Evolutionary conservation across 2,329 filamentous ascomycete genomes (phyloP), one percentile per base, ranked within the genome.

Genomic region (Calycina marina): DNA sequence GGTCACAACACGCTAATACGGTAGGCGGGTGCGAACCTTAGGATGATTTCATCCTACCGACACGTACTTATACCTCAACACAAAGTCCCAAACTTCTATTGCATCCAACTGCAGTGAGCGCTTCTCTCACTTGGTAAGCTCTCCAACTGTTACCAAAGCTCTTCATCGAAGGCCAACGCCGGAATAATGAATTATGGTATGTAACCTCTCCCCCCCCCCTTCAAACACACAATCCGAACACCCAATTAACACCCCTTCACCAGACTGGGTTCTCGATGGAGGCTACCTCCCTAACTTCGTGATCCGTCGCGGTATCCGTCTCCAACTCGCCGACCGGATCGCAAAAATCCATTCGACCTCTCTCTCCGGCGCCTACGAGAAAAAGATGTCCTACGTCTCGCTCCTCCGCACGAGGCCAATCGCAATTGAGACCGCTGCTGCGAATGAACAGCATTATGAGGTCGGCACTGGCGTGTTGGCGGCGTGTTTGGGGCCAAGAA

Each of bases 361-460:
- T 11, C 59, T 74, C 3, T 56, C 59, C 33, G 59, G 62, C 15
- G 62, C 61, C 11, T 68, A 68, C 38, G 60, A 63, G 36, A 62
- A 61, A 36, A 81, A 80, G 51, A 74, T 77, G 66, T 56, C 56
- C 14, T 80, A 75, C 48, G 62, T 81, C 8, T 58, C 68, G 31
- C 53, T 62, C 3, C 59, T 79, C n/a, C 63, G 70, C 13, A 59
- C 56, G 11, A 60, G 65, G 20, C 73, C 74, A 8, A 79, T 81
- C 40, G 77, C 76, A n/a, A 65, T 80, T 43, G 70, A 77, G 51
- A 78, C 74, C 1, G 63, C 61, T 3, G 57, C 63, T 2, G 75
- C 77, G 14, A 80, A 81, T 50, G 58, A 67, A 45, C 76, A 81
- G 60, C 76, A 81, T 53, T 81, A 82, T 48, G 76, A 81, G 55